Evolutionary conservation across 192 early-diverging fungal genomes (phyloP).

Genomic region (Mortierella claussenii): DNA sequence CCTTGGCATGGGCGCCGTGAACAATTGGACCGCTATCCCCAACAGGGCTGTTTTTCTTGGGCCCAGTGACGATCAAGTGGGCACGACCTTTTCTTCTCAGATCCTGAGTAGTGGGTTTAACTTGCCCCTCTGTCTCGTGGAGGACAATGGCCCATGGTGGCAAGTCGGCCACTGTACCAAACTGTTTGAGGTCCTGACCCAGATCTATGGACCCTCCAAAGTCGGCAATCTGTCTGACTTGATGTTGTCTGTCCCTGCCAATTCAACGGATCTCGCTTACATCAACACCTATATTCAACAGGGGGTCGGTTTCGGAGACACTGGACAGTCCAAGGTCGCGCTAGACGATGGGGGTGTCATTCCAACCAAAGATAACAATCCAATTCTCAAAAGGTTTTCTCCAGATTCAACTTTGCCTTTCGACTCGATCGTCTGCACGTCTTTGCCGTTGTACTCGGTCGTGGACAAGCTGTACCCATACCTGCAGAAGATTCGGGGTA

Average conservation of each 20-base stretch:
- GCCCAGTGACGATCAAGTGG: constrained; percentile 20
- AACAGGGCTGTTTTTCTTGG: constrained; percentile 21
- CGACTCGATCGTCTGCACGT: constrained; percentile 46
- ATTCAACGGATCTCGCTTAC: constrained; percentile 12
- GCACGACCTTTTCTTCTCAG: constrained; percentile 15
- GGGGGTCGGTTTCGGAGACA: not conserved
- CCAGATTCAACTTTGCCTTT: constrained; percentile 9
- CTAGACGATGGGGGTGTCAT: not conserved
- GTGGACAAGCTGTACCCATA: constrained; percentile 26
- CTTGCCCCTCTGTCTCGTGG: constrained; percentile 34
- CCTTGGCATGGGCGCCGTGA: constrained; percentile 21
- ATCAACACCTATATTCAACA: not conserved
- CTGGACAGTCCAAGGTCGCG: not conserved
- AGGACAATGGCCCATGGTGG: constrained; percentile 48
- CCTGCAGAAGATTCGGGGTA: constrained; percentile 1
- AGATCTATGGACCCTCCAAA: constrained; percentile 22
- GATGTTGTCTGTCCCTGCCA: constrained; percentile 23
- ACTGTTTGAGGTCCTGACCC: constrained; percentile 13
- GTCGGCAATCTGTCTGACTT: constrained; percentile 22
- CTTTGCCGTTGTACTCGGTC: constrained; percentile 19
- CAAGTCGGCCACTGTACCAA: constrained; percentile 19
- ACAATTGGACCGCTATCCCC: constrained; percentile 20
- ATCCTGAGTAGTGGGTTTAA: constrained; percentile 27
- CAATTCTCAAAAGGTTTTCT: constrained; percentile 19
- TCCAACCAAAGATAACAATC: constrained; percentile 1